Base-by-base conservation (phyloP, 1,139 yeast species). In the Yamadazyma epiphylla region DNA sequence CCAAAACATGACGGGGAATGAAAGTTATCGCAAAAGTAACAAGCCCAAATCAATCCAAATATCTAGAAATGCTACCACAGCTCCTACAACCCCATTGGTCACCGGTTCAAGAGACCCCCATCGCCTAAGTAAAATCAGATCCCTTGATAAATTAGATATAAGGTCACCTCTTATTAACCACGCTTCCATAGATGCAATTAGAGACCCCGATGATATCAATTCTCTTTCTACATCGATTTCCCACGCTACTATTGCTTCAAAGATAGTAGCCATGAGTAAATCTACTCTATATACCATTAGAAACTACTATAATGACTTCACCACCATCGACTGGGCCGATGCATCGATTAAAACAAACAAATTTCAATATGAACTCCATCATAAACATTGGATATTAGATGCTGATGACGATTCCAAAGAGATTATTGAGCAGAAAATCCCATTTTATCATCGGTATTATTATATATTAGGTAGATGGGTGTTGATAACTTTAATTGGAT, bases 241-340 rank as follows among this genome's bases (percentile, higher is more conserved):
- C 11, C 45, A 44, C 24, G 41, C 40, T 19, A 43, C 56, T 5
- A 33, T 47, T 12, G 32, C 43, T 7, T 49, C 58, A 2, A 36
- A 44, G 17, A 30, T 53, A 11, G 30, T 52, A 10, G 42, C 38
- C 9, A 28, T 42, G 8, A 45, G 45, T 8, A 54, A 54, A 3
- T 48, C 44, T 12, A 32, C 46, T 3, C 35, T 55, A 13, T 48
- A 46, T 29, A 29, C 49, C 5, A 35, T 51, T 24, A 40, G 70
- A 24, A 60, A 56, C 42, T 73, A 60, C 53, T 77, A 77, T 47
- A 78, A 77, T 48, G 81, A 77, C 48, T 77, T 76, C 50, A 77
- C 84, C 15, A 75, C 82, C n/a, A 73, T 76, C n/a, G 84, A 77
- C 53, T 77, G 83, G 83, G 70, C 75, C 3, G 62, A 65, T 25